These are phyloP conservation scores for Penstemon newberryi DNA, from an alignment of 257 asterid genomes.

Conservation along the genomic window DNA sequence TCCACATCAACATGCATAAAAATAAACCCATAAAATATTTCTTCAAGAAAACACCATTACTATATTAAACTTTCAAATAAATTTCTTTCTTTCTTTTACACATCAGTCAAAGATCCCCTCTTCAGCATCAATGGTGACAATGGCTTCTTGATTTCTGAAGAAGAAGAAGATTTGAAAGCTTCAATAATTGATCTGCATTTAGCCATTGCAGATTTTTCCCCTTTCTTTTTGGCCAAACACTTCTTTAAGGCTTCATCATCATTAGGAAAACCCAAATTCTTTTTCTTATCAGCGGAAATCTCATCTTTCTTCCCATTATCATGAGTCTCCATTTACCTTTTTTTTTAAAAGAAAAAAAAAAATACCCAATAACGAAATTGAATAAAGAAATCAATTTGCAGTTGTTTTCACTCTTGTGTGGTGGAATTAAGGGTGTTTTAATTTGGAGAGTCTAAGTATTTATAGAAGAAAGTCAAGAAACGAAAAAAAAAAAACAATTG, in stretches of 20 bases:
- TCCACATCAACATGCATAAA: background rate
- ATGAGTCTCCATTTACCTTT: background rate
- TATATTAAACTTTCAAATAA: too few species aligned
- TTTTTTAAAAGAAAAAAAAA: background rate
- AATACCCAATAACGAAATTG: background rate
- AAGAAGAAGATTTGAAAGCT: conserved; percentile 31
- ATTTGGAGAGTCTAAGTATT: too few species aligned
- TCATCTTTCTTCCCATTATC: conserved; percentile 17
- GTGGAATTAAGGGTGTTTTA: too few species aligned
- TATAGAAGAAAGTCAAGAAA: too few species aligned
- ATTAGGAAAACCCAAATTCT: conserved; percentile 19
- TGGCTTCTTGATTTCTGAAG: conserved; percentile 24
- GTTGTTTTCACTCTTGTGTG: background rate
- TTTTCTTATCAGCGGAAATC: conserved; percentile 27
- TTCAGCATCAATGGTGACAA: conserved; percentile 22
- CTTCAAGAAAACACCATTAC: background rate
- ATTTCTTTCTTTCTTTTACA: background rate
- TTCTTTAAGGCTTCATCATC: conserved; percentile 41
- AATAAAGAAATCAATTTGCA: background rate
- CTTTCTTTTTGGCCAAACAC: conserved; percentile 44
- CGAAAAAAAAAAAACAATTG: too few species aligned
- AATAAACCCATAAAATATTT: background rate
- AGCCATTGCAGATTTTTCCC: conserved; percentile 29
- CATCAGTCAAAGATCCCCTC: conserved; percentile 37
- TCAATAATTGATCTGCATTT: conserved; percentile 40